Evolutionary conservation across 2,329 filamentous ascomycete species (phyloP), one percentile per base, ranked within the genome.

Genomic region (Proliferodiscus dingleyae): DNA sequence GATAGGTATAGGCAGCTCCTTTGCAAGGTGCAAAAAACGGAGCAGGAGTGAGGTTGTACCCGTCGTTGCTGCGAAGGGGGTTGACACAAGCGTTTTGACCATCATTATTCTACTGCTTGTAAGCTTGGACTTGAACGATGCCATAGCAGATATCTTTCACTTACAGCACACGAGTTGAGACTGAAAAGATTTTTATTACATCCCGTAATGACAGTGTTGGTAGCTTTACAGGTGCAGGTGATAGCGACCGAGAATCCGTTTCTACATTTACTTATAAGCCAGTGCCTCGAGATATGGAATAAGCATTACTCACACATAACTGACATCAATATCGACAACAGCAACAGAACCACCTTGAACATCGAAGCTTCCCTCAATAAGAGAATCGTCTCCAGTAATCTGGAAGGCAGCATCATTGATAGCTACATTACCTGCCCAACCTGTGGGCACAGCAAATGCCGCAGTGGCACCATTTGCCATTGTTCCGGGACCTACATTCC

Each of bases 191-290:
- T 19, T 11, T 15, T n/a, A 19, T 18, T 11, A 19, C 18, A 21
- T 11, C 19, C 9, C 2, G 18, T 13, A 0, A 21, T 4, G 2
- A 18, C 18, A n/a, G 34, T 22, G 2, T 6, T 6, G 9, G 19
- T 4, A 3, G 18, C 16, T 2, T 11, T 15, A 16, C 22, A 37
- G n/a, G 39, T 29, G 30, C 37, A 46, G 11, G 29, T 19, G 15
- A 37, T 43, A 18, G 34, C 19, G 41, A 41, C 37, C 8, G 44
- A 36, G 21, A 36, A 46, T 23, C 40, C 40, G 18, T 42, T 42
- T 15, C 40, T 42, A 42, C 13, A 37, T 21, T 10, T 13, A 22
- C 7, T n/a, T 6, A 13, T 37, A 5, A 37, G 34, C n/a, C n/a
- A n/a, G n/a, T n/a, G n/a, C n/a, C n/a, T 37, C 2, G 19, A 16